Base-by-base conservation (phyloP, 371 early-diverging fungal species). In the Smittium mucronatum region DNA sequence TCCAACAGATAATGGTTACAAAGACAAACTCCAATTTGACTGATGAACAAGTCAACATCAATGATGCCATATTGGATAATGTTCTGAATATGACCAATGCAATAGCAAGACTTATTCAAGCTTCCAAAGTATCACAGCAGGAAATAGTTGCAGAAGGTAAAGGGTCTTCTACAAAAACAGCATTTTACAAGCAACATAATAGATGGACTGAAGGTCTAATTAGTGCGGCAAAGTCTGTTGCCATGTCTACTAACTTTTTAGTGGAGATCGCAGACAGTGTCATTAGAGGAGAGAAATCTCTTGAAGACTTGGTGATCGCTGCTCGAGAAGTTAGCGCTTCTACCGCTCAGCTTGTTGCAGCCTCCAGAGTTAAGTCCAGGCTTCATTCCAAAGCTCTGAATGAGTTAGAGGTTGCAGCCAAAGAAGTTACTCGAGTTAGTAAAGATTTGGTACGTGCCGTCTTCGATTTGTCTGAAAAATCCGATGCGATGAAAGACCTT, bases 201-300 rank as follows among this genome's bases (percentile, higher is more conserved):
- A 88, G 94, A 72, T 98, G 98, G 98, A 98, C 96, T 1, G 97
- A 98, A 75, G 98, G 98, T 28, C 84, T 98, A 34, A 95, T 98
- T 68, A 92, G 94, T 1, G 98, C 98, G 0, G 97, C 98, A 61
- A 93, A 95, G 78, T 86, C 95, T 0, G 95, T 98, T 0, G 95
- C 96, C 1, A 73, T 88, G 31, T 94, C 95, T 1, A 96, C 97
- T 0, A 92, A 89, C 31, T 75, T 87, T 63, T 79, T 98, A 60
- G 97, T 96, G 8, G 97, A 97, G 73, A 88, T 89, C 32, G 96
- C 98, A 1, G 96, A 98, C 76, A 96, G 95, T 66, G 89, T 97
- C 25, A 91, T 96, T 66, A 86, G 89, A 70, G 93, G 93, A 67
- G 92, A 92, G 0, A 90, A 92, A 73, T 86, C 88, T 58, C 80